These are phyloP conservation scores for Magnaporthales sp. DNA, from an alignment of 2,329 filamentous ascomycete genomes.

Conservation along the genomic window DNA sequence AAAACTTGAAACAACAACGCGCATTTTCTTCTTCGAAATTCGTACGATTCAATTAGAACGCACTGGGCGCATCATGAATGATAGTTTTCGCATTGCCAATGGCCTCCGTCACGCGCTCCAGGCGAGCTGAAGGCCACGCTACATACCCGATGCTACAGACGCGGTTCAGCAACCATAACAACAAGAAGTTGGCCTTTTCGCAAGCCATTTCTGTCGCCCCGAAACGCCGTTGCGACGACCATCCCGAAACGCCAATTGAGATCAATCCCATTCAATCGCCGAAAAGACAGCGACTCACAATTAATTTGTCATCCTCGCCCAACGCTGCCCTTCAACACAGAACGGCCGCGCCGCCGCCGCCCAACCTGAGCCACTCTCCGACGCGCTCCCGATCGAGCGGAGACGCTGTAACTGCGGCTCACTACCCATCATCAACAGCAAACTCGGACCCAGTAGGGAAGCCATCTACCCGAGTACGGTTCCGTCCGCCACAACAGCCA, in stretches of 20 bases:
- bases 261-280: constrained; percentile 2
- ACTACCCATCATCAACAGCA: not conserved
- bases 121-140: constrained; percentile 10
- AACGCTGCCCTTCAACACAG: not conserved
- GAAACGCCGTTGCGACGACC: constrained; percentile 2
- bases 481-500: constrained; percentile 13
- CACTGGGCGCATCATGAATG: not conserved
- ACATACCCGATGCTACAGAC: constrained; percentile 1
- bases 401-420: not conserved
- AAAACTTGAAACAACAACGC: not conserved
- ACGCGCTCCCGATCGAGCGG: constrained; percentile 5
- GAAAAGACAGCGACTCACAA: constrained; percentile 4
- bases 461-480: constrained; percentile 11
- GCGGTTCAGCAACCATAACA: not conserved
- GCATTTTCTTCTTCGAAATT: not conserved
- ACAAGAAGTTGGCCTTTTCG: constrained; percentile 6
- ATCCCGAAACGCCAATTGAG: not conserved
- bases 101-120: constrained; percentile 15
- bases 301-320: constrained; percentile 5
- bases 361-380: not conserved
- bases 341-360: not conserved
- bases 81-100: constrained; percentile 12
- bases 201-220: constrained; percentile 3
- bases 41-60: not conserved
- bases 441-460: not conserved